Evolutionary conservation across 2,329 filamentous ascomycete species (phyloP), one percentile per base, ranked within the genome.

Genomic region (Thielaviopsis cerberus): DNA sequence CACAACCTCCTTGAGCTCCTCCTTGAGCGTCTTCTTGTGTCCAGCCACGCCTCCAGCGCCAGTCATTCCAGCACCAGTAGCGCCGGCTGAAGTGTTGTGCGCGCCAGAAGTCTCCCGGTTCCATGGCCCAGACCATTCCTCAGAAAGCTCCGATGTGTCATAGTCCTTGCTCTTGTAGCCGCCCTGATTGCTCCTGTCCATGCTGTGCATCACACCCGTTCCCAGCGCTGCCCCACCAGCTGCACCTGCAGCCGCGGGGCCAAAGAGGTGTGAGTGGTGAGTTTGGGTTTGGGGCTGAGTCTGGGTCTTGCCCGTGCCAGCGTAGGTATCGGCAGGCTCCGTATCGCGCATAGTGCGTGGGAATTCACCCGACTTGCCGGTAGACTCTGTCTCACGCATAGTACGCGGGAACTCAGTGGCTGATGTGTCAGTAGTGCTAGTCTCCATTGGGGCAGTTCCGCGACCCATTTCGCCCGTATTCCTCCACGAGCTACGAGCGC

Each of bases 71-170:
- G n/a, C 26, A 20, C 55, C 50, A 17, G 55, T 30, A 34, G 27
- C 50, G 3, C 51, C n/a, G 20, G 34, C 27, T 20, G n/a, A 3
- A 23, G 53, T 54, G 27, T 30, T 15, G 37, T 37, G n/a, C 27
- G 7, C 11, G 5, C 17, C 22, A 48, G 41, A 22, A 48, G n/a
- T 10, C 7, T 53, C 51, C 24, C 37, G 50, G 51, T 59, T 59
- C 58, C 58, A 59, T n/a, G 58, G 58, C 8, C 54, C 58, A 23
- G 58, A 59, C 58, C 58, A 59, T 23, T 59, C 58, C n/a, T 57
- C 54, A 11, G 58, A 60, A 37, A 60, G 58, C 15, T 41, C 58
- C 11, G 51, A 37, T 17, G 54, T 48, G 22, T 60, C 55, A 20
- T 27, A 4, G 20, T 37, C 13, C 11, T 30, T 27, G 11, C 10